Percentiles rank a stretch among this genome's conserved stretches.
Evolutionary conservation across 768 basidiomycete species (phyloP).

Genomic region (Cystofilobasidium capitatum): DNA sequence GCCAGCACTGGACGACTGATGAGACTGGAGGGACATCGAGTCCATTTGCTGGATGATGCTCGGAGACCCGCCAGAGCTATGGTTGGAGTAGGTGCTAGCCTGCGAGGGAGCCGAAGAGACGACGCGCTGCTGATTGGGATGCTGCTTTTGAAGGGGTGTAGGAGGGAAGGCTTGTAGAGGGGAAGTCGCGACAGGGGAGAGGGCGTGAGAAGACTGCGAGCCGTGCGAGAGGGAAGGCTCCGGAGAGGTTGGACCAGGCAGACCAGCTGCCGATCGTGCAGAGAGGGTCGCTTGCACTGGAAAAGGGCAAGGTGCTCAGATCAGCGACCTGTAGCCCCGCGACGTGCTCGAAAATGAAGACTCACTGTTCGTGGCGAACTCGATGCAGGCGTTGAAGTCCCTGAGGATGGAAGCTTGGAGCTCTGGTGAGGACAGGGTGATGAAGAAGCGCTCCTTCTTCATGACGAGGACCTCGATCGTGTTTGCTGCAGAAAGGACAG

Average conservation of each 20-base stretch:
- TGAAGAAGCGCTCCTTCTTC: constrained; percentile 73
- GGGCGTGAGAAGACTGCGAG: neutral
- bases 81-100: constrained; percentile 19
- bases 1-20: neutral
- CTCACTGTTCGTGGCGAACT: constrained; percentile 66
- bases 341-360: constrained; percentile 22
- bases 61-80: constrained; percentile 9
- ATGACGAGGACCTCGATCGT: constrained; percentile 69
- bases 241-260: constrained; percentile 6
- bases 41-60: constrained; percentile 21
- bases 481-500: constrained; percentile 47
- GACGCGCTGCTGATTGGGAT: neutral
- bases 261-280: neutral
- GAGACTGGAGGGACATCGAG: constrained; percentile 9
- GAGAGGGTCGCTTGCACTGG: neutral
- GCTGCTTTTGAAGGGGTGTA: neutral
- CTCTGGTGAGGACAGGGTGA: constrained; percentile 31
- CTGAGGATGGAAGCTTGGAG: constrained; percentile 24
- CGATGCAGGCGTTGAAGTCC: constrained; percentile 74
- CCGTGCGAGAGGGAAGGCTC: neutral
- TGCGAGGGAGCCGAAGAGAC: constrained; percentile 11
- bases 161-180: neutral
- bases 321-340: neutral
- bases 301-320: neutral
- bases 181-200: neutral